Percentiles rank a stretch among this genome's conserved stretches.
Evolutionary conservation across 2,329 filamentous ascomycete species (phyloP).

Genomic region (Colletotrichum musicola): DNA sequence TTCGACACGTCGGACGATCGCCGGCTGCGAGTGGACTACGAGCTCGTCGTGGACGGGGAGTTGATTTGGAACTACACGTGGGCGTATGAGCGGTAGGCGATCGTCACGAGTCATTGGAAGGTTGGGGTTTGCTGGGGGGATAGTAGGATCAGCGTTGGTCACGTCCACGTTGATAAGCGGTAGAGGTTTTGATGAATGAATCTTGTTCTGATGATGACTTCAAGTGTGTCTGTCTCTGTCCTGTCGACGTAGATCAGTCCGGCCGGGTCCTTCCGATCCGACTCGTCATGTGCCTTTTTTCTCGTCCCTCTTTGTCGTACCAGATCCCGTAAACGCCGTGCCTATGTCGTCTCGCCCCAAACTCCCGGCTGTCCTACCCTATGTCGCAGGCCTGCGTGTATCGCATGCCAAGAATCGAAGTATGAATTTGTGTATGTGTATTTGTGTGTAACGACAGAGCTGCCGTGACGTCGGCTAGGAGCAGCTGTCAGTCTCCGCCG

Average conservation of each 20-base stretch:
- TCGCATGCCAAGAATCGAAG: conserved; percentile 29
- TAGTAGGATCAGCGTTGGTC: too few species aligned
- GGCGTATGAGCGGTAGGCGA: conserved; percentile 10
- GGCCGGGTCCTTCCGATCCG: neutral
- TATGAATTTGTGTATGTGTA: neutral
- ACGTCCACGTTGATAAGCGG: too few species aligned
- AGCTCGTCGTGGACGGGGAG: conserved; percentile 23
- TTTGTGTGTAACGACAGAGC: neutral
- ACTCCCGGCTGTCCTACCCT: conserved; percentile 25
- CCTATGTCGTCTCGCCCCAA: neutral
- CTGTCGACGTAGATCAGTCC: conserved; percentile 4
- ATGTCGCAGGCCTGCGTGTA: conserved; percentile 15
- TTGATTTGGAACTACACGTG: conserved; percentile 24
- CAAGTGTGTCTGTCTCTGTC: conserved; percentile 1
- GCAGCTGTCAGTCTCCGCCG: neutral
- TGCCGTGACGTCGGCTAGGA: too few species aligned
- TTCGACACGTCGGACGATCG: conserved; percentile 20
- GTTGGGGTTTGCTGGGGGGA: too few species aligned
- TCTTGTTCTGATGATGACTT: neutral
- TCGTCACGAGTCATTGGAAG: neutral
- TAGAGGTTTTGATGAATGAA: neutral
- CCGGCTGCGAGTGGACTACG: conserved; percentile 20
- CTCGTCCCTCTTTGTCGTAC: neutral
- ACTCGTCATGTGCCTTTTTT: neutral
- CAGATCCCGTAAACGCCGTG: conserved; percentile 22